A percentile compares a stretch with the other conserved stretches of the same genome.
Evolutionary conservation across 441 rosid genomes (phyloP).

Genomic region (Syzygium syzygioides): DNA sequence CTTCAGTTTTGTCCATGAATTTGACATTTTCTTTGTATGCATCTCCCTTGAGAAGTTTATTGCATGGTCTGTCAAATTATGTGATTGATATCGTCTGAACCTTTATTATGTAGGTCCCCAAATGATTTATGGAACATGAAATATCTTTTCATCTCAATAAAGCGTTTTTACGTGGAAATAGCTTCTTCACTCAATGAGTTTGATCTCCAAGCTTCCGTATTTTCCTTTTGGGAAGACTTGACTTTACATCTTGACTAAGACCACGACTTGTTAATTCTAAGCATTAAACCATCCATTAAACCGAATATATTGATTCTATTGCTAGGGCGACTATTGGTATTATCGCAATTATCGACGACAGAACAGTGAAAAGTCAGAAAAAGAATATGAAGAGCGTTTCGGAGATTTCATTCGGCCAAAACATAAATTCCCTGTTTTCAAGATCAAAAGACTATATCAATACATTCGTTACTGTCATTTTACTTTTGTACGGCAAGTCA

Average conservation of each 20-base stretch:
- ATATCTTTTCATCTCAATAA: background rate
- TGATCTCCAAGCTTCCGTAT: background rate
- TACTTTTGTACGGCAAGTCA: background rate
- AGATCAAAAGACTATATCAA: background rate
- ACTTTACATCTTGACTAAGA: background rate
- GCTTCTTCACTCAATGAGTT: background rate
- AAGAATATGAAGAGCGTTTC: background rate
- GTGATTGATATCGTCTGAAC: background rate
- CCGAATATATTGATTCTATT: background rate
- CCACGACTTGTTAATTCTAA: background rate
- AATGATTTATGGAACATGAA: background rate
- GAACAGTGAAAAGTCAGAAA: background rate
- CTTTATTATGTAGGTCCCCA: background rate
- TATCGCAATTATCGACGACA: background rate
- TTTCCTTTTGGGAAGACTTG: background rate
- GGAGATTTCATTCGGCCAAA: background rate
- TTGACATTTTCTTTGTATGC: background rate
- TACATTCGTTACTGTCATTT: background rate
- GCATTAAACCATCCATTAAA: background rate
- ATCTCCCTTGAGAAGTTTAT: background rate
- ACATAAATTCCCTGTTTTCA: background rate
- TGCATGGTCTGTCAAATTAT: background rate
- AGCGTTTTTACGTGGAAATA: background rate
- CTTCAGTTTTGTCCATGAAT: background rate
- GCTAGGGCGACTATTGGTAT: background rate